Percentiles rank a stretch among this genome's conserved stretches.
Conservation (phyloP, 306 rosid species). For the Lathyrus aphaca region DNA sequence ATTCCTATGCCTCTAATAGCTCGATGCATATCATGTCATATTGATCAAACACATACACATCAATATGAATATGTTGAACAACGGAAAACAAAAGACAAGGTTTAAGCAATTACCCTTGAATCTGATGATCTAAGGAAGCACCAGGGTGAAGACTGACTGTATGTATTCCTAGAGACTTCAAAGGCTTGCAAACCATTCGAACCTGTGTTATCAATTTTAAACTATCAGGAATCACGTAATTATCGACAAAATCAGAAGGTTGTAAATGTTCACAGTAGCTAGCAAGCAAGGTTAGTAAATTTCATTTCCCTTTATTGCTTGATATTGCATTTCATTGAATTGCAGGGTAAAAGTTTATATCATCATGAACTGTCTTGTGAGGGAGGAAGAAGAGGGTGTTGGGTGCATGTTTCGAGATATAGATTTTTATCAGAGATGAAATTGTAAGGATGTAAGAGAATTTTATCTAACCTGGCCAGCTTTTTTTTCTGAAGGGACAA, state of each 20-base stretch:
- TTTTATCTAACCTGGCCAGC: conserved; percentile 62
- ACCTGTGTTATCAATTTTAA: conserved; percentile 50
- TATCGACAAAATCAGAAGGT: conserved; percentile 9
- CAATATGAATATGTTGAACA: background rate
- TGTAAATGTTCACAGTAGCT: too few relatives aligned
- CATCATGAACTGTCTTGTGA: too few relatives aligned
- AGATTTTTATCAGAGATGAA: conserved; percentile 17
- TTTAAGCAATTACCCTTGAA: conserved; percentile 70
- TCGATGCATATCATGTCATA: background rate
- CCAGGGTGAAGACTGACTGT: conserved; percentile 88
- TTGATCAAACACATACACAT: conserved; percentile 29
- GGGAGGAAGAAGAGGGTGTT: too few relatives aligned
- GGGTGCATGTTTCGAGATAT: too few relatives aligned
- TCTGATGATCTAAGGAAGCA: conserved; percentile 90
- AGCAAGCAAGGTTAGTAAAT: too few relatives aligned
- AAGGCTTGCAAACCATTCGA: conserved; percentile 81
- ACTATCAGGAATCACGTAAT: conserved; percentile 27
- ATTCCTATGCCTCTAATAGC: background rate
- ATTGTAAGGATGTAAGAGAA: conserved; percentile 22
- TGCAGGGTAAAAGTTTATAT: too few relatives aligned
- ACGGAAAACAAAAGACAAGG: conserved; percentile 14
- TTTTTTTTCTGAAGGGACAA: conserved; percentile 82
- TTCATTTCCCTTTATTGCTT: too few relatives aligned
- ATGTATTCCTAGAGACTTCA: conserved; percentile 90
- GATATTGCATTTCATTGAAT: too few relatives aligned